phyloP scores from a whole-genome alignment of 768 basidiomycete species.

The Crassisporium funariophilum region DNA sequence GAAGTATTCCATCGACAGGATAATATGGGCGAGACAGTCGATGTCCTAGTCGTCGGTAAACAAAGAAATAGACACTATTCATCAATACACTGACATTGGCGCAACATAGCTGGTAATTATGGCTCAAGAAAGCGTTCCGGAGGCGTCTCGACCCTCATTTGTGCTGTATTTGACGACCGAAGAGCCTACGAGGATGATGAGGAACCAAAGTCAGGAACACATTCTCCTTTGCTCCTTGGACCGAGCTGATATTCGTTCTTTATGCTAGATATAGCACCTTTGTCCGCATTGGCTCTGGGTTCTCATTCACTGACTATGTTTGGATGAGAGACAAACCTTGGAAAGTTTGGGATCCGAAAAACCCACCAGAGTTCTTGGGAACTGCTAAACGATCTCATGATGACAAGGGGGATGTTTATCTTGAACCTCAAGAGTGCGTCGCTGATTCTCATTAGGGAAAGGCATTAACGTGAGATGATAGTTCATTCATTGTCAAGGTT shows the following conservation, averaged over 20 bases:
- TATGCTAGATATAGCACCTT: conserved; percentile 85
- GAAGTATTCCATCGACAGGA: conserved; percentile 49
- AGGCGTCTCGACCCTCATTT: conserved; percentile 86
- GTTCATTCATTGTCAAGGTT: conserved; percentile 91
- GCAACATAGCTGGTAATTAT: conserved; percentile 77
- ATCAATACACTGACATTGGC: too few species aligned
- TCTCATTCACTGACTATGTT: conserved; percentile 83
- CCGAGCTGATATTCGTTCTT: background rate
- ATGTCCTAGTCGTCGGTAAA: conserved; percentile 87
- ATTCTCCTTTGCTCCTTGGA: background rate
- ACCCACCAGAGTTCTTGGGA: conserved; percentile 69
- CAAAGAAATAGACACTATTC: too few species aligned
- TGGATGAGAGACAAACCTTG: conserved; percentile 84
- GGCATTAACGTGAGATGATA: conserved; percentile 30
- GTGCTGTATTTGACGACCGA: conserved; percentile 84
- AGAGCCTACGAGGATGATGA: conserved; percentile 55
- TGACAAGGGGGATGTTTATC: conserved; percentile 89
- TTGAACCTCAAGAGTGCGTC: conserved; percentile 84
- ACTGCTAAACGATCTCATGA: conserved; percentile 63
- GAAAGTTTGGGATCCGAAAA: conserved; percentile 76
- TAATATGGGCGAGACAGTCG: conserved; percentile 90
- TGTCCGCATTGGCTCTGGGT: conserved; percentile 87
- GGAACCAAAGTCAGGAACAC: conserved; percentile 61
- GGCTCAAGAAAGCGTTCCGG: conserved; percentile 86
- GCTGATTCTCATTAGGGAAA: background rate